Evolutionary conservation across 2,329 filamentous ascomycete genomes (phyloP).

Genomic region (Fusarium neocosmosporiellum): DNA sequence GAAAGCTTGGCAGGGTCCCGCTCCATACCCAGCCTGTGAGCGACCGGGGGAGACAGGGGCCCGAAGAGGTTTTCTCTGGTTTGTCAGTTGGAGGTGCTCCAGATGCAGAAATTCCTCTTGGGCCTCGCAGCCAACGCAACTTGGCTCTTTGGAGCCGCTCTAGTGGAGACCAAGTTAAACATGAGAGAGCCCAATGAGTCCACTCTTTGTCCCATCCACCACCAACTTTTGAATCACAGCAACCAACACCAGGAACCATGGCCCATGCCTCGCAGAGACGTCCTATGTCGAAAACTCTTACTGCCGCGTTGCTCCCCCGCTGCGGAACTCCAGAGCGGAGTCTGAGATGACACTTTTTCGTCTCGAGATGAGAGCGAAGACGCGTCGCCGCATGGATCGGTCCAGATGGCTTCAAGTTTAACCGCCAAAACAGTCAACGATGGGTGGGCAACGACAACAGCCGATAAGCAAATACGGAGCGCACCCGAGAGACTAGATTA

Average conservation of each 20-base stretch:
- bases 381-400: background rate
- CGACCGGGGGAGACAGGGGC: slow-evolving; percentile 29
- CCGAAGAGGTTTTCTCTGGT: background rate
- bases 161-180: background rate
- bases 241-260: background rate
- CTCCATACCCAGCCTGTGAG: slow-evolving; percentile 19
- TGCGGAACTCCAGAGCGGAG: background rate
- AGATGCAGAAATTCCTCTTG: slow-evolving; percentile 8
- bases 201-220: background rate
- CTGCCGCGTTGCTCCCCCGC: background rate
- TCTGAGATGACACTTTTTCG: background rate
- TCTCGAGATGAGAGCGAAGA: background rate
- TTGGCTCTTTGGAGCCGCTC: slow-evolving; percentile 19
- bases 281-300: background rate
- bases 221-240: background rate
- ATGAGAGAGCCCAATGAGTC: background rate
- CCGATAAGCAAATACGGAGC: background rate
- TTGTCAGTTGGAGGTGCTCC: background rate
- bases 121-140: background rate
- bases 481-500: background rate
- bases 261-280: background rate
- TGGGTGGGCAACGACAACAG: background rate
- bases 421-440: background rate
- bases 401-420: slow-evolving; percentile 12
- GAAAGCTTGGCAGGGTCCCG: slow-evolving; percentile 35